Evolutionary conservation across 169 alveolate species (phyloP), one percentile per base, ranked within the genome.

Genomic region (Plasmodium malariae): DNA sequence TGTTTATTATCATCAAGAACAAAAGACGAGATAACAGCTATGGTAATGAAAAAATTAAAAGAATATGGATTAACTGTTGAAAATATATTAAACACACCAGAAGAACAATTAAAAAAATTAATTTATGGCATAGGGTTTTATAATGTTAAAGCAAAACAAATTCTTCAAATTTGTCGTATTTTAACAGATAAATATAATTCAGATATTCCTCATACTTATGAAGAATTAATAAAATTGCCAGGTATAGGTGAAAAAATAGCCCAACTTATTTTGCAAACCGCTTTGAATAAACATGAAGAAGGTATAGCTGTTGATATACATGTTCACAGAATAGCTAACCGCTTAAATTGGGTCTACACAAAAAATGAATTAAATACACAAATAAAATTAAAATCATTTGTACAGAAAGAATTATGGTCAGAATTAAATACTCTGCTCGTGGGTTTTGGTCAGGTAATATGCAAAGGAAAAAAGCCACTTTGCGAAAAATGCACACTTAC

Each of bases 171-270:
- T 3, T 94, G 99, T 0, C 94, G 95, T 69, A 95, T 95, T 12
- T 86, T 98, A 11, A 74, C 92, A 48, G 96, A 97, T 3, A 76
- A 97, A 57, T 96, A 93, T 74, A 93, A 96, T 24, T 98, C 98
- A 7, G 96, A 94, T 62, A 97, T 98, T 1, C 99, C 99, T 2
- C 93, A 93, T 51, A 94, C 92, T 37, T 91, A 92, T 57, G 97
- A 97, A 60, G 98, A 91, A 26, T 87, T 98, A 43, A 92, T 95
- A 14, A 85, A 93, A 60, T 93, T 98, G 11, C 98, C 98, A 24
- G 99, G 99, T 12, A 96, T 98, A 43, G 99, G 99, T 14, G 98
- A 97, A 24, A 98, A 98, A 88, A 97, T 97, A 96, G 99, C 98
- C 12, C 92, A 97, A 69, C 93, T 98, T 45, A 95, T 97, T 70